phyloP scores from a whole-genome alignment of 768 basidiomycete genomes.

The Leucosporidium yakuticum region DNA sequence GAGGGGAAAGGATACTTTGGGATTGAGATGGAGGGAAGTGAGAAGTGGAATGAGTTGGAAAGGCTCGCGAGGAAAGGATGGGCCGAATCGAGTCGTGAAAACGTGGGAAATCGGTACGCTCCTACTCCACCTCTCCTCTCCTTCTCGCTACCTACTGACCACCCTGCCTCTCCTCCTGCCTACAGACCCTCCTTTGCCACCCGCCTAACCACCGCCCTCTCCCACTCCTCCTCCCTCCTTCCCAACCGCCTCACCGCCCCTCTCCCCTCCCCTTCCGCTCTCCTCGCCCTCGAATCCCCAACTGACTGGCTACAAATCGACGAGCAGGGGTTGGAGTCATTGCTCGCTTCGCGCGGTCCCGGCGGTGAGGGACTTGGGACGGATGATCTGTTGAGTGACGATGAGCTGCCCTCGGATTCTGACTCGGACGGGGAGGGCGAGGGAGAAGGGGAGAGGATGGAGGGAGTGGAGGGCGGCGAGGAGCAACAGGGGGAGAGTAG shows the following conservation, averaged over 20 bases:
- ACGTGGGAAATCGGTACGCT: conserved; percentile 41
- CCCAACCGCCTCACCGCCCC: conserved; percentile 36
- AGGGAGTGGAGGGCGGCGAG: conserved; percentile 32
- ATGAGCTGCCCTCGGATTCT: no score
- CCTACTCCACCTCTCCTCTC: neutral
- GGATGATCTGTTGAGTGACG: conserved; percentile 30
- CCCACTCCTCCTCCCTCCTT: conserved; percentile 32
- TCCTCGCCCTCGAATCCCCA: conserved; percentile 54
- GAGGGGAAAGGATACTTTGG: conserved; percentile 65
- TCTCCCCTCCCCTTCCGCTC: conserved; percentile 2
- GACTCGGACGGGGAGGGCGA: conserved; percentile 40
- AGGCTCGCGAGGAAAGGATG: conserved; percentile 63
- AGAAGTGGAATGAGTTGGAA: conserved; percentile 68
- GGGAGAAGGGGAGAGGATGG: neutral
- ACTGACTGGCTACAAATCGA: conserved; percentile 70
- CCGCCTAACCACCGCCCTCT: conserved; percentile 61
- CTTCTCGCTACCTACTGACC: no score
- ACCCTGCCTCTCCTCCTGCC: neutral
- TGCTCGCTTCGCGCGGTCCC: conserved; percentile 29
- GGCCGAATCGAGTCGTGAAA: conserved; percentile 49
- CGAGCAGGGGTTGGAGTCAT: conserved; percentile 30
- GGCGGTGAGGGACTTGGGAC: conserved; percentile 41
- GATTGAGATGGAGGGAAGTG: conserved; percentile 68
- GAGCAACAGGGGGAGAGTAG: conserved; percentile 48
- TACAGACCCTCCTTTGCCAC: conserved; percentile 58